phyloP scores from a whole-genome alignment of 306 rosid species.

The Sicyos edulis region DNA sequence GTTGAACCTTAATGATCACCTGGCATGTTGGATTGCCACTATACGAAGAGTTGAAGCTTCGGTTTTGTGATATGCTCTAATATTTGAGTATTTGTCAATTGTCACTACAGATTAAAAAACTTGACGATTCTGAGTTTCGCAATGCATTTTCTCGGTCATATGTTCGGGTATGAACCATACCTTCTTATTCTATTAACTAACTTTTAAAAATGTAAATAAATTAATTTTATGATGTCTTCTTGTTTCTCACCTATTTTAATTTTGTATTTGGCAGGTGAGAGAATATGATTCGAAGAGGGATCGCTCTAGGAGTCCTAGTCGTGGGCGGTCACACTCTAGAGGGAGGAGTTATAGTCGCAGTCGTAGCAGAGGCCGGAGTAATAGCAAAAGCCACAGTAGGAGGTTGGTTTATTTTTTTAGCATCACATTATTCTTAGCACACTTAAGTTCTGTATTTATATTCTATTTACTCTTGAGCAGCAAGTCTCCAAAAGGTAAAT shows the following conservation, averaged over 20 bases:
- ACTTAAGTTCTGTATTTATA: neutral
- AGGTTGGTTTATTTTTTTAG: slow-evolving; percentile 38
- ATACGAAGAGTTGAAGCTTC: neutral
- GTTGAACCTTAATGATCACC: neutral
- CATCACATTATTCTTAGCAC: neutral
- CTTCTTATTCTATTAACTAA: neutral
- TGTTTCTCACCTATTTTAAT: neutral
- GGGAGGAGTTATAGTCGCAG: slow-evolving; percentile 80
- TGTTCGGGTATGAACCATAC: slow-evolving; percentile 59
- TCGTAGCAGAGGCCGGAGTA: slow-evolving; percentile 38
- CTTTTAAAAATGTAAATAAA: neutral
- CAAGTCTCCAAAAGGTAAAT: slow-evolving; percentile 86
- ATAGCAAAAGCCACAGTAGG: slow-evolving; percentile 55
- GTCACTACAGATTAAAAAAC: slow-evolving; percentile 76
- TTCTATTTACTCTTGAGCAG: slow-evolving; percentile 37
- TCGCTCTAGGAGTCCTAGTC: slow-evolving; percentile 81
- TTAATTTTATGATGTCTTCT: too few species aligned
- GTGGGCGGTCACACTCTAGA: slow-evolving; percentile 70
- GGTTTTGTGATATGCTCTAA: neutral
- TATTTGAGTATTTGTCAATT: neutral
- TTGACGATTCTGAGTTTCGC: slow-evolving; percentile 94
- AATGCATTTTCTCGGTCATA: slow-evolving; percentile 80
- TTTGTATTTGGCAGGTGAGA: slow-evolving; percentile 49
- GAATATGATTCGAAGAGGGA: slow-evolving; percentile 88
- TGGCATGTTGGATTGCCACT: neutral